These are phyloP conservation scores for Periconia macrospinosa DNA, from an alignment of 2,329 filamentous ascomycete species.

Conservation along the genomic window DNA sequence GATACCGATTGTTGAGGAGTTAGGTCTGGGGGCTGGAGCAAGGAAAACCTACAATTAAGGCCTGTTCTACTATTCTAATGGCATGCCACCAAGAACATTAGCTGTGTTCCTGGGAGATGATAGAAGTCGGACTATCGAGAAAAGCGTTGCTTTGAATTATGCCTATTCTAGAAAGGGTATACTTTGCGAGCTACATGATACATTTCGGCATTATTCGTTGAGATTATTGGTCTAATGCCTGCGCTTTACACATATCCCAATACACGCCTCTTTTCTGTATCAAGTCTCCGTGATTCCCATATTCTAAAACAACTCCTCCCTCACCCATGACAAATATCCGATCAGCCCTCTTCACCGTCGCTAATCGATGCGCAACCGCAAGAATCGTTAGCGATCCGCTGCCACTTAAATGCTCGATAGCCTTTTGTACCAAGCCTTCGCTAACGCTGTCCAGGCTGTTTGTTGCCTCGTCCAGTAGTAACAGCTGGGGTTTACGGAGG, in stretches of 20 bases:
- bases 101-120: too few relatives aligned
- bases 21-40: too few relatives aligned
- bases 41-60: too few relatives aligned
- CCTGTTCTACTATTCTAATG: too few relatives aligned
- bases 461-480: slow-evolving; percentile 45
- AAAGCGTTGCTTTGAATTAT: too few relatives aligned
- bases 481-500: slow-evolving; percentile 85
- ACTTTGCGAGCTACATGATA: too few relatives aligned
- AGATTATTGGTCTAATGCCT: slow-evolving; percentile 3
- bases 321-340: slow-evolving; percentile 40
- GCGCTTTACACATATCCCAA: slow-evolving; percentile 11
- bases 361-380: slow-evolving; percentile 40
- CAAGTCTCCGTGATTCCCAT: slow-evolving; percentile 21
- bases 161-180: too few relatives aligned
- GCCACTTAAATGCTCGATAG: slow-evolving; percentile 33
- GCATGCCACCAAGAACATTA: too few relatives aligned
- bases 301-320: slow-evolving; percentile 33
- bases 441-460: slow-evolving; percentile 32
- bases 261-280: slow-evolving; percentile 15
- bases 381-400: slow-evolving; percentile 30
- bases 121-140: too few relatives aligned
- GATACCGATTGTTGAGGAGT: too few relatives aligned
- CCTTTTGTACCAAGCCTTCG: slow-evolving; percentile 38
- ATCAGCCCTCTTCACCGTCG: slow-evolving; percentile 43
- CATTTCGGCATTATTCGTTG: neutral